Percentiles rank a stretch among this genome's conserved stretches.
These are phyloP conservation scores for Meredithiella fracta DNA, from an alignment of 2,329 filamentous ascomycete genomes.

Conservation along the genomic window DNA sequence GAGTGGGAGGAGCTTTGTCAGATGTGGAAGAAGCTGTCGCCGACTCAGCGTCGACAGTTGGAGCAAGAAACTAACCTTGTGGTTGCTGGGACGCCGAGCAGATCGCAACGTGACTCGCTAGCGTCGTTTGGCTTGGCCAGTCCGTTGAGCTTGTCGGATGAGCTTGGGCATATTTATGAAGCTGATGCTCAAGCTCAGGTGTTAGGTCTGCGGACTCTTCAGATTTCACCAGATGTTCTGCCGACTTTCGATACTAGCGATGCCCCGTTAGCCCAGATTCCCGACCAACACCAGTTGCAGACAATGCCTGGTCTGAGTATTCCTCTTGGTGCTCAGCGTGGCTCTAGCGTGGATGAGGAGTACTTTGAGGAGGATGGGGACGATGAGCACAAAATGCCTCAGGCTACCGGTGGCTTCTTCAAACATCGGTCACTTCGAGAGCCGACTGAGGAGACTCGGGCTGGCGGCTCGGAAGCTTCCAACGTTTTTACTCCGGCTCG, in stretches of 20 bases:
- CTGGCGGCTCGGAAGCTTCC: too few relatives aligned
- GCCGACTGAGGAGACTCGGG: neutral
- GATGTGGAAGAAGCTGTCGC: constrained; percentile 52
- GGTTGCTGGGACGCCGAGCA: neutral
- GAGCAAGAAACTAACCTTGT: constrained; percentile 33
- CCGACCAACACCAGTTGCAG: neutral
- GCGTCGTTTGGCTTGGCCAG: neutral
- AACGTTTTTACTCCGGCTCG: too few relatives aligned
- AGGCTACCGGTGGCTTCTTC: neutral
- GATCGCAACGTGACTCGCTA: neutral
- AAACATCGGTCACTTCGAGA: neutral
- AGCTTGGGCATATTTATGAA: constrained; percentile 11
- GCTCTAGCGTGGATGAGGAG: neutral
- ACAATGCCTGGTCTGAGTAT: neutral
- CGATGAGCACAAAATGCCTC: neutral
- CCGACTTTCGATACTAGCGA: neutral
- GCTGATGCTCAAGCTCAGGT: constrained; percentile 10
- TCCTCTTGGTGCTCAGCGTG: neutral
- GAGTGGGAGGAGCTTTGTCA: constrained; percentile 54
- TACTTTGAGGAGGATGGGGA: neutral
- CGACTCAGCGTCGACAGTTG: constrained; percentile 45
- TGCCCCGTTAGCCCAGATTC: neutral
- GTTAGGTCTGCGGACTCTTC: neutral
- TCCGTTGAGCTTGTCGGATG: constrained; percentile 7
- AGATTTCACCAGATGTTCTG: neutral